Evolutionary conservation across 164 flowering plant species (phyloP).

Genomic region (Sedum album): DNA sequence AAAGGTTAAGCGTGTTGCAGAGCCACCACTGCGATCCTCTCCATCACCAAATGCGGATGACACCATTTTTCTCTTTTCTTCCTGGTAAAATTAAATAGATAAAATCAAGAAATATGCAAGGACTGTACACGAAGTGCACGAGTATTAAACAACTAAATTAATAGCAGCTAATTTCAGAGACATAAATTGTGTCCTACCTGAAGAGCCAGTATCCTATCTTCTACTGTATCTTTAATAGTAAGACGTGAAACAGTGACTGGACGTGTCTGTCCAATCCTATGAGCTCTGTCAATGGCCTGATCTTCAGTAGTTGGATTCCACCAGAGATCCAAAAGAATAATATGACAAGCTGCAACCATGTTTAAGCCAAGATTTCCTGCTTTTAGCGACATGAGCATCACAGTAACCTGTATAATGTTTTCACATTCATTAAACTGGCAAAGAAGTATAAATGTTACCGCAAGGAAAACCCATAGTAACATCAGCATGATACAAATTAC

Average conservation of each 20-base stretch:
- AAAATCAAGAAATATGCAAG: too few species aligned
- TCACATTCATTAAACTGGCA: neutral
- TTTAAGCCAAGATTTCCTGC: slow-evolving; percentile 97
- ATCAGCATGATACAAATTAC: too few species aligned
- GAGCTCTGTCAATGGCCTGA: slow-evolving; percentile 94
- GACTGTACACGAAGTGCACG: too few species aligned
- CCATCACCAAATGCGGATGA: slow-evolving; percentile 98
- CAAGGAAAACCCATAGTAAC: too few species aligned
- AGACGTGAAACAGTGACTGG: slow-evolving; percentile 81
- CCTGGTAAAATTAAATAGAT: slow-evolving; percentile 32
- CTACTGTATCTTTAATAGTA: slow-evolving; percentile 79
- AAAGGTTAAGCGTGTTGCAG: slow-evolving; percentile 60
- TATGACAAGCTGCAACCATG: slow-evolving; percentile 94
- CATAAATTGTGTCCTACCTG: slow-evolving; percentile 58
- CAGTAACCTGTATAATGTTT: slow-evolving; percentile 48
- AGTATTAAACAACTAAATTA: neutral
- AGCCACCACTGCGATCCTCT: slow-evolving; percentile 64
- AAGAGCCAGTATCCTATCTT: slow-evolving; percentile 85
- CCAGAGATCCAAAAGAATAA: slow-evolving; percentile 90
- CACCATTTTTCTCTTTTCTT: slow-evolving; percentile 91
- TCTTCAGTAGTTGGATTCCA: slow-evolving; percentile 99
- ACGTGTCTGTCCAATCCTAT: slow-evolving; percentile 95
- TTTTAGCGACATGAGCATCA: slow-evolving; percentile 92
- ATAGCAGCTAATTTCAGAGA: too few species aligned
- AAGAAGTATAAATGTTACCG: too few species aligned